phyloP scores from a whole-genome alignment of 2,329 filamentous ascomycete genomes.

The Fusarium drepaniforme region DNA sequence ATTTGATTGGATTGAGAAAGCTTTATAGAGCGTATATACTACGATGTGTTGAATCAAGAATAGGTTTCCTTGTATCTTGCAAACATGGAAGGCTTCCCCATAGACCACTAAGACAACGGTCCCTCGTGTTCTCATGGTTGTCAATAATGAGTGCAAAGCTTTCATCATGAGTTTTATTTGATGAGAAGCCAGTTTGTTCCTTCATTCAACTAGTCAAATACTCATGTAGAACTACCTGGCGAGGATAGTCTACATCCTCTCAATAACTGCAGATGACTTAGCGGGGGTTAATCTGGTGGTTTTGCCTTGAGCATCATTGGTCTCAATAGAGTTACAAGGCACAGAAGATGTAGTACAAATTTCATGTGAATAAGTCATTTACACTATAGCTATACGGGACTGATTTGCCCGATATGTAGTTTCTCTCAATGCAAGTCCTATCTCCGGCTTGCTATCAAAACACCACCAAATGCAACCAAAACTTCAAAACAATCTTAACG shows the following conservation, averaged over 20 bases:
- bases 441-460: not conserved
- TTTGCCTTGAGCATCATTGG: not conserved
- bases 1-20: slow-evolving; percentile 49
- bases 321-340: not conserved
- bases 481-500: slow-evolving; percentile 7
- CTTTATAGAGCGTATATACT: not conserved
- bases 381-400: not conserved
- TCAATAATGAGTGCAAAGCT: too few species aligned
- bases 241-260: too few species aligned
- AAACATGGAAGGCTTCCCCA: not conserved
- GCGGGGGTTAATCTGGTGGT: too few species aligned
- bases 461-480: not conserved
- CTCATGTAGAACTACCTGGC: too few species aligned
- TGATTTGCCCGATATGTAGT: not conserved
- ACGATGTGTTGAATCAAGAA: not conserved
- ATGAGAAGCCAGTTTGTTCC: too few species aligned
- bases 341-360: not conserved
- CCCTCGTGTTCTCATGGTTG: too few species aligned
- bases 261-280: too few species aligned
- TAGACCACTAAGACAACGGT: too few species aligned
- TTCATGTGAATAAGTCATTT: not conserved
- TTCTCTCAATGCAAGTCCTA: not conserved
- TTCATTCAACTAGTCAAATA: too few species aligned
- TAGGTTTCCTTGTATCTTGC: not conserved
- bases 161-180: too few species aligned